Percentiles rank a stretch among this genome's conserved stretches.
Conservation (phyloP, 768 basidiomycete species). For the Tephrocybe sp. region DNA sequence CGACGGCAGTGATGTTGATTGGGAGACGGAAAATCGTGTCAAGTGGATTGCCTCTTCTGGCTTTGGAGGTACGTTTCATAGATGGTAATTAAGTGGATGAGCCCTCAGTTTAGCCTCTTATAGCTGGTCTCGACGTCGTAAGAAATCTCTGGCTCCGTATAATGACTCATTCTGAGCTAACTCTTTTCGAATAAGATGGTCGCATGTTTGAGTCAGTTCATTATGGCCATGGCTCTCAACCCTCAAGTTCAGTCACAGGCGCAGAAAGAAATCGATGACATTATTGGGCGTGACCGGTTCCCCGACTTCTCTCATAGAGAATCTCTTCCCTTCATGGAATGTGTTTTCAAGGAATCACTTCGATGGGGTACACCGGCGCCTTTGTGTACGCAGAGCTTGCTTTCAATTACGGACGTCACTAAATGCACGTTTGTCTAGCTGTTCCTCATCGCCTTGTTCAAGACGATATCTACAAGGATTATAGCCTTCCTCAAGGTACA, state of each 20-base stretch:
- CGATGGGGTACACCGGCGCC: conserved; percentile 18
- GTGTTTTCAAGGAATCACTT: conserved; percentile 17
- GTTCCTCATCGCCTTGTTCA: conserved; percentile 18
- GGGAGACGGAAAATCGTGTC: conserved; percentile 16
- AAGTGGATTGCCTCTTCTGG: conserved; percentile 19
- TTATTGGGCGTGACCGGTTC: conserved; percentile 14
- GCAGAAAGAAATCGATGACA: conserved; percentile 18
- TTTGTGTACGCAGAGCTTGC: conserved; percentile 7
- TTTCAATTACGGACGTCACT: background rate
- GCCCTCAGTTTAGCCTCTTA: background rate
- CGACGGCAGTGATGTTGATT: conserved; percentile 13
- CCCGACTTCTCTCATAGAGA: conserved; percentile 17
- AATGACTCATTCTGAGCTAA: background rate
- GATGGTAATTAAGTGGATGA: background rate
- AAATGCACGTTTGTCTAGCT: conserved; percentile 1
- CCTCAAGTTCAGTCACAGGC: conserved; percentile 14
- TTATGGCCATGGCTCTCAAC: conserved; percentile 17
- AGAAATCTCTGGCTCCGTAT: background rate
- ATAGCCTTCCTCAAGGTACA: conserved; percentile 15
- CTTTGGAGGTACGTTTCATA: conserved; percentile 12
- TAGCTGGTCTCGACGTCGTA: conserved; percentile 18
- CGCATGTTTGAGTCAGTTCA: conserved; percentile 15
- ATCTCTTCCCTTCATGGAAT: conserved; percentile 16
- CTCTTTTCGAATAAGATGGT: conserved; percentile 7
- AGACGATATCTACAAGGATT: conserved; percentile 17